A percentile compares a stretch with the other conserved stretches of the same genome.
These are phyloP conservation scores for Anacardium occidentale DNA, from an alignment of 345 rosid genomes.

Conservation along the genomic window DNA sequence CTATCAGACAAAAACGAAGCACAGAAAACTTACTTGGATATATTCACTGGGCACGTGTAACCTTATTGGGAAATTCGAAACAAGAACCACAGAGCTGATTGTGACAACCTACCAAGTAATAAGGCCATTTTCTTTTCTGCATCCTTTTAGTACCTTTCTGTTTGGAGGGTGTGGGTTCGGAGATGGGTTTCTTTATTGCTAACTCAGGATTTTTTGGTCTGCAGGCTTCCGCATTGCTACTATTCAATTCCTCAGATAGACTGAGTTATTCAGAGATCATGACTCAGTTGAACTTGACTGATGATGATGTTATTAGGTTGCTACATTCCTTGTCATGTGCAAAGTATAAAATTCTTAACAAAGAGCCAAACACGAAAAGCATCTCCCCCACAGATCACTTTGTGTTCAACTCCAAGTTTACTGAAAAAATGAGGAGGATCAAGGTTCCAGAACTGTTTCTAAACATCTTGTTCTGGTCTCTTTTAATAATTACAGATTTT, in stretches of 20 bases:
- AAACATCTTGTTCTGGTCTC: not conserved
- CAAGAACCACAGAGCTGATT: constrained; percentile 56
- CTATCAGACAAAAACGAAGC: constrained; percentile 55
- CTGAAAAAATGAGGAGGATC: constrained; percentile 72
- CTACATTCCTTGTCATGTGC: constrained; percentile 63
- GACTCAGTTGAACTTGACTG: constrained; percentile 57
- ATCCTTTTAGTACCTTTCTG: not conserved
- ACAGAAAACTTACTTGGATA: constrained; percentile 68
- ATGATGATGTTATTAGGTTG: constrained; percentile 60
- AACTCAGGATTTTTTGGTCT: constrained; percentile 8
- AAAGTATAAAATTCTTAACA: constrained; percentile 49
- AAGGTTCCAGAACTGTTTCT: constrained; percentile 36
- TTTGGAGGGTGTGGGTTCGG: not conserved
- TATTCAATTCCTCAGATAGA: constrained; percentile 60
- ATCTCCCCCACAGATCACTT: constrained; percentile 40
- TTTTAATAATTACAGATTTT: too few species aligned
- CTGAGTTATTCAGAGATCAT: constrained; percentile 65
- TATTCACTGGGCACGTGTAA: constrained; percentile 67
- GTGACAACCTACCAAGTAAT: constrained; percentile 69
- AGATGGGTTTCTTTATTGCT: not conserved
- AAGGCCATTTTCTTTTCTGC: not conserved
- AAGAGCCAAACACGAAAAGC: constrained; percentile 46
- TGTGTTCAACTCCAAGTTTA: constrained; percentile 56
- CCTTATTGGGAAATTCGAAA: constrained; percentile 57
- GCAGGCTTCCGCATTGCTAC: constrained; percentile 63